Base-by-base conservation (phyloP, 257 asterid genomes). In the Coffea eugenioides region DNA sequence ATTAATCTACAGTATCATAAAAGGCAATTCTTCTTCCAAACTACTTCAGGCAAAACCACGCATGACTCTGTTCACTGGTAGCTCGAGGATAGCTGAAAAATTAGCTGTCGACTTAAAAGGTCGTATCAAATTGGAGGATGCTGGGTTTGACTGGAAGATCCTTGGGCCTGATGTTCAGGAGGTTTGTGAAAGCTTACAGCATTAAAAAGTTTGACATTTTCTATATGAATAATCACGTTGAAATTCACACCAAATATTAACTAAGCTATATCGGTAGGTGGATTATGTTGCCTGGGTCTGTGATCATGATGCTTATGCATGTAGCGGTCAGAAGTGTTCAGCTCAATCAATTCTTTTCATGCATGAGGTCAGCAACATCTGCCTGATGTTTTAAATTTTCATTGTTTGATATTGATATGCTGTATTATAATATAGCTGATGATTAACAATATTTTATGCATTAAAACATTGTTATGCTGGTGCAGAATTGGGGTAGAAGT, bases 281-380 rank as follows among this genome's bases (percentile, higher is more conserved):
- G 97, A 93, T 78, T 93, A 93, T 78, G 90, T 92, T 80, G 94
- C 99, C 21, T 95, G 97, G 99, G 98, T 95, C 46, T 93, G 98
- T 82, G 99, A 95, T 87, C 99, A 93, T 89, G 99, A 95, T 70
- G 99, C 98, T 12, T 95, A 92, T 80, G 99, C 99, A 23, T 95
- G 99, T 74, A 95, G 97, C 48, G 99, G 99, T 54, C 99, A 93
- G 83, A 95, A 95, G 85, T 95, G 99, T 86, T 95, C 98, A 0
- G 98, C 98, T 34, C 98, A 95, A 71, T 95, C 99, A 18, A 84
- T 95, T 70, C 80, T 95, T 43, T 95, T 95, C 85, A 86, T 93
- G 89, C 97, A 95, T 15, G 98, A 93, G 91, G 99, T 93, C 59
- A 31, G 80, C 52, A 2, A 69, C 61, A 14, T 73, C 74, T 70